A percentile compares a stretch with the other conserved stretches of the same genome.
Conservation (phyloP, 2,329 filamentous ascomycete genomes). For the Aureobasidium sp. region DNA sequence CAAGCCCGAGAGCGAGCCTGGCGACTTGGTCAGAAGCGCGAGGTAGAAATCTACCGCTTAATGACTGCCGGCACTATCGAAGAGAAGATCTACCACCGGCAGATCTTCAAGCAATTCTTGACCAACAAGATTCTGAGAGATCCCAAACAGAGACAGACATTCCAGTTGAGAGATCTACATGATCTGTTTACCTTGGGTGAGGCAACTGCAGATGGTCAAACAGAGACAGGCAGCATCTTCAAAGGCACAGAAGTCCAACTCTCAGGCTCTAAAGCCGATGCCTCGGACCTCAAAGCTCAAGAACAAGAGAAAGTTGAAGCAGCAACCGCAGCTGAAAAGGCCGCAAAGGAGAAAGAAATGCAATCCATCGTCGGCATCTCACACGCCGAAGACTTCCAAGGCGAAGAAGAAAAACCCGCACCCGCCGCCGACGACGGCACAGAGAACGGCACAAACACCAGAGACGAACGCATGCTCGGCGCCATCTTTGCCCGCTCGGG, state of each 20-base stretch:
- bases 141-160: conserved; percentile 85
- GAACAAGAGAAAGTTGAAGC: background rate
- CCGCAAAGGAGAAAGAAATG: conserved; percentile 16
- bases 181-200: conserved; percentile 79
- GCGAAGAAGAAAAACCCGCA: conserved; percentile 21
- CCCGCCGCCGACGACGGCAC: conserved; percentile 12
- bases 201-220: conserved; percentile 57
- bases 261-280: conserved; percentile 24
- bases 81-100: conserved; percentile 97
- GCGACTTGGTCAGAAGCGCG: conserved; percentile 88
- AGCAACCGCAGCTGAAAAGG: background rate
- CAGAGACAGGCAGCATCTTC: conserved; percentile 81
- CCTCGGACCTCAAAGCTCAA: conserved; percentile 3
- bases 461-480: conserved; percentile 65
- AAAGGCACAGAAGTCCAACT: conserved; percentile 75
- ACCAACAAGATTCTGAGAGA: conserved; percentile 95
- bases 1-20: conserved; percentile 94
- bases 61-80: conserved; percentile 98
- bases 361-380: conserved; percentile 36
- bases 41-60: conserved; percentile 93
- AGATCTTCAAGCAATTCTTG: conserved; percentile 97
- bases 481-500: conserved; percentile 81
- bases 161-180: conserved; percentile 82
- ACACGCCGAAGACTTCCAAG: conserved; percentile 38
- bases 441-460: conserved; percentile 16